Percentiles rank a stretch among this genome's conserved stretches.
phyloP scores from a whole-genome alignment of 495 filamentous ascomycete species.

The Talaromyces wortmannii region DNA sequence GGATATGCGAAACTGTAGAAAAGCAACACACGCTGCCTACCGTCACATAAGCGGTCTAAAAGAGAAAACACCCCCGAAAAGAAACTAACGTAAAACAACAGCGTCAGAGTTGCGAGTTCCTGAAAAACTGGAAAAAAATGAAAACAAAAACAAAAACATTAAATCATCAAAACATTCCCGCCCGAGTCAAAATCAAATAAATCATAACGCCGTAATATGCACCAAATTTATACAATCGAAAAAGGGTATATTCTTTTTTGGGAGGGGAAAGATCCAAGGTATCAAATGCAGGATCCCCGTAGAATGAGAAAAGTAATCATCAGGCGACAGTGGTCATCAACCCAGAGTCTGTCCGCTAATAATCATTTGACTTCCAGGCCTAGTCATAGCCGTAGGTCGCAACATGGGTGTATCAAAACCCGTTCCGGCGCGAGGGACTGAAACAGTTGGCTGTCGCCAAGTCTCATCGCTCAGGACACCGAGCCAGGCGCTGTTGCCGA shows the following conservation, averaged over 20 bases:
- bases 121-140: constrained; percentile 6
- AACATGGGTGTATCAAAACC: constrained; percentile 30
- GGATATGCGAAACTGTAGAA: not conserved
- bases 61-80: constrained; percentile 23
- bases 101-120: constrained; percentile 20
- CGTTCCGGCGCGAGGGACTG: constrained; percentile 22
- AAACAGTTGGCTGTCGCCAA: constrained; percentile 35
- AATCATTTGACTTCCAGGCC: constrained; percentile 41
- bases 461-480: constrained; percentile 75
- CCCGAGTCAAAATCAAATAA: not conserved
- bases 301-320: not conserved
- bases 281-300: not conserved
- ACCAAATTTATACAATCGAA: not conserved
- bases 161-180: not conserved
- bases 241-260: not conserved
- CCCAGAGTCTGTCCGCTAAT: constrained; percentile 44
- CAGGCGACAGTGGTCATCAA: constrained; percentile 14
- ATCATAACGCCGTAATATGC: not conserved
- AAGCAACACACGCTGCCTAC: not conserved
- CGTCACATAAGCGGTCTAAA: constrained; percentile 36
- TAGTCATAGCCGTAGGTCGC: constrained; percentile 25
- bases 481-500: constrained; percentile 71
- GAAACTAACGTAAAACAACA: constrained; percentile 22
- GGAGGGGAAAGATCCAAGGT: not conserved
- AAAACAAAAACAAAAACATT: constrained; percentile 11